Evolutionary conservation across 2,329 filamentous ascomycete genomes (phyloP).

Genomic region (Cladosporium sp.): DNA sequence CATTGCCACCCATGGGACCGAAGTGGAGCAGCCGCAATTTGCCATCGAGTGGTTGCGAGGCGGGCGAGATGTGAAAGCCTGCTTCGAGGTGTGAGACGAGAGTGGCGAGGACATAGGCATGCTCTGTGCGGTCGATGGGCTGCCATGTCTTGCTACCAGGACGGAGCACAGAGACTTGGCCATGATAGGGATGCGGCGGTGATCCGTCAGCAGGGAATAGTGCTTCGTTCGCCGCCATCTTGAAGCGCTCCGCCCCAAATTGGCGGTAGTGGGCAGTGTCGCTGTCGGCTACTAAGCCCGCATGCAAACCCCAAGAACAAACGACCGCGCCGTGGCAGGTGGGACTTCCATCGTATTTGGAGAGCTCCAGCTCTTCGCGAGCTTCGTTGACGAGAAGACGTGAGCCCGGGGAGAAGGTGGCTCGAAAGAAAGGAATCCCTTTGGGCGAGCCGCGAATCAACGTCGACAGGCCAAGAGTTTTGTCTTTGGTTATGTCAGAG

Average conservation of each 20-base stretch:
- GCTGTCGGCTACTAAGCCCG: constrained; percentile 82
- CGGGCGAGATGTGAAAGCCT: constrained; percentile 75
- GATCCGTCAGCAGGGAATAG: constrained; percentile 54
- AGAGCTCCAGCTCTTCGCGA: constrained; percentile 37
- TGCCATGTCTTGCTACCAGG: constrained; percentile 27
- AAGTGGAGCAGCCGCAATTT: constrained; percentile 70
- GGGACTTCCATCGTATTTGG: constrained; percentile 28
- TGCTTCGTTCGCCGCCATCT: constrained; percentile 75
- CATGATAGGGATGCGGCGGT: constrained; percentile 53
- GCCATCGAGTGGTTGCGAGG: constrained; percentile 64
- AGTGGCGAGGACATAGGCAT: constrained; percentile 72
- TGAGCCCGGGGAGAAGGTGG: constrained; percentile 42
- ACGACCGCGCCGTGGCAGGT: constrained; percentile 70
- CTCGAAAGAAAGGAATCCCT: constrained; percentile 40
- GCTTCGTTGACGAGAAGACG: constrained; percentile 40
- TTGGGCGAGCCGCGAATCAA: constrained; percentile 33
- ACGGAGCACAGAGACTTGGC: constrained; percentile 44
- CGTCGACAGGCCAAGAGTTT: constrained; percentile 38
- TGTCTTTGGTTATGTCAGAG: constrained; percentile 32
- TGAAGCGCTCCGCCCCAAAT: constrained; percentile 72
- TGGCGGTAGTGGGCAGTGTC: constrained; percentile 77
- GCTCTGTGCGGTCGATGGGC: constrained; percentile 42
- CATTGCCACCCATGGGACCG: constrained; percentile 58
- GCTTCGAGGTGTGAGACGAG: constrained; percentile 78
- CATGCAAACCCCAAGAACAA: constrained; percentile 84